Conservation (phyloP, 2,329 filamentous ascomycete species). For the Colletotrichum sidae region DNA sequence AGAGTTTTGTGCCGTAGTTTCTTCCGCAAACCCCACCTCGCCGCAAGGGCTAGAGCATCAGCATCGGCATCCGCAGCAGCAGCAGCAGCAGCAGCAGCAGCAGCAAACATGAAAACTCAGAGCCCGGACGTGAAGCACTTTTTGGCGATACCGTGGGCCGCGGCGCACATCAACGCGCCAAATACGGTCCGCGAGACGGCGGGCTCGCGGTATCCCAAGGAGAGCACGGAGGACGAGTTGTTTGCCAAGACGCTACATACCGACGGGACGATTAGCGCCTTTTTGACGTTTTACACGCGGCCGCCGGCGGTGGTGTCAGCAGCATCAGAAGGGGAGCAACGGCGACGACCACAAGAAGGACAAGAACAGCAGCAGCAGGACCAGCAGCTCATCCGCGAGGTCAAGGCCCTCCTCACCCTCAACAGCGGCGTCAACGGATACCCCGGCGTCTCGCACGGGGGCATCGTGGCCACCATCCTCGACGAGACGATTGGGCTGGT, state of each 20-base stretch:
- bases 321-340: background rate
- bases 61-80: background rate
- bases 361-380: slow-evolving; percentile 33
- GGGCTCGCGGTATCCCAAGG: slow-evolving; percentile 46
- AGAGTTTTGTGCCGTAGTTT: background rate
- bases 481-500: slow-evolving; percentile 53
- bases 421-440: slow-evolving; percentile 49
- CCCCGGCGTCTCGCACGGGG: slow-evolving; percentile 50
- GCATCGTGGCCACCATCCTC: slow-evolving; percentile 49
- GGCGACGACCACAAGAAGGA: slow-evolving; percentile 29
- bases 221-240: slow-evolving; percentile 45
- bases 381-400: slow-evolving; percentile 41
- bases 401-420: slow-evolving; percentile 47
- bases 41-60: background rate
- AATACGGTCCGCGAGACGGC: slow-evolving; percentile 48
- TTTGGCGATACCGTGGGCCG: slow-evolving; percentile 51
- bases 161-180: slow-evolving; percentile 44
- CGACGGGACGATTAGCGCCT: slow-evolving; percentile 45
- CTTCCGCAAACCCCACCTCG: background rate
- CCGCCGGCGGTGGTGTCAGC: slow-evolving; percentile 1
- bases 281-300: slow-evolving; percentile 49
- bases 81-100: background rate
- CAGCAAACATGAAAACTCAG: slow-evolving; percentile 25
- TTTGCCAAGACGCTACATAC: slow-evolving; percentile 48
- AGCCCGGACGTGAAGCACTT: slow-evolving; percentile 44